Base-by-base conservation (phyloP, 73 alveolate species). In the Blepharisma stoltei region DNA sequence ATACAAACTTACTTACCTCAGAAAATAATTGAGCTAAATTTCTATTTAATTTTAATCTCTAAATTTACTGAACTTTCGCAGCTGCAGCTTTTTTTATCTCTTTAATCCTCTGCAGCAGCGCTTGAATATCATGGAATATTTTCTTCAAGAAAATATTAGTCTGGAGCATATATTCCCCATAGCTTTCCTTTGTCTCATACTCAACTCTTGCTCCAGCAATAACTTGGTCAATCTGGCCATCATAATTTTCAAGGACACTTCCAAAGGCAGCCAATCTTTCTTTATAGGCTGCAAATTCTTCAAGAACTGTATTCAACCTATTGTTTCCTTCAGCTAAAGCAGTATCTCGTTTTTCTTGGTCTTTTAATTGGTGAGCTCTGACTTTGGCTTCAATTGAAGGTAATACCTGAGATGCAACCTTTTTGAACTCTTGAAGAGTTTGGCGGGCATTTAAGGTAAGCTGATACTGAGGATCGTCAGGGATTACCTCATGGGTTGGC, bases 381-480 rank as follows among this genome's bases (percentile, higher is more conserved):
- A 60, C 46, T 2, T 25, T 14, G 5, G 73, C 38, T 5, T 60
- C 73, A 20, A 60, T 38, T 20, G 38, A 11, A 14, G 73, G 73
- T n/a, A n/a, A 60, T n/a, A 60, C 45, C 23, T 14, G 23, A 5
- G 73, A 60, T 8, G 23, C 73, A 14, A 25, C 23, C 5, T 60
- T 60, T 60, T 60, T 60, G 23, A 60, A 60, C 48, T 60, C 73
- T 60, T 60, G 73, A n/a, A 60, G 46, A 60, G 14, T 14, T 18
- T n/a, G 11, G 2, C 73, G 38, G 4, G 46, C 23, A 14, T 14
- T 9, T 38, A 60, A 14, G 38, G 23, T 38, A 14, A n/a, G 14
- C 14, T 60, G 48, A 25, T 60, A 60, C 5, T 25, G 18, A 14
- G 73, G 48, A 18, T 23, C 71, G 1, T 23, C 76, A 69, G 65